These are phyloP conservation scores for Sphaerosporella brunnea DNA, from an alignment of 495 filamentous ascomycete species.

Conservation along the genomic window DNA sequence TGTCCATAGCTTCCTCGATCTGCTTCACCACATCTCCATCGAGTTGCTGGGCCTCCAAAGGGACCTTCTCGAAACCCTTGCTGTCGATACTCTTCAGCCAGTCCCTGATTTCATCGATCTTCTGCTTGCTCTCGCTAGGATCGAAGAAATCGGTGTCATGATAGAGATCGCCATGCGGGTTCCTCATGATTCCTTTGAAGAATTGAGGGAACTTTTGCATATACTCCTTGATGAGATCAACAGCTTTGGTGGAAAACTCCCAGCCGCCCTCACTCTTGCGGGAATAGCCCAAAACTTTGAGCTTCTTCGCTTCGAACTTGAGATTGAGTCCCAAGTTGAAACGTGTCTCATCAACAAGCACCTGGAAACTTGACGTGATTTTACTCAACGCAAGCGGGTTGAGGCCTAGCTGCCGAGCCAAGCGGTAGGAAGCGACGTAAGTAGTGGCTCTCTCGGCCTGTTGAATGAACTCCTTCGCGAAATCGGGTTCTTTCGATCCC, in stretches of 20 bases:
- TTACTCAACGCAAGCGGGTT: slow-evolving; percentile 83
- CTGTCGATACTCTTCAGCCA: slow-evolving; percentile 85
- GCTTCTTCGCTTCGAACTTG: slow-evolving; percentile 87
- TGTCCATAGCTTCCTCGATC: slow-evolving; percentile 62
- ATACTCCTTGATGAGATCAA: slow-evolving; percentile 64
- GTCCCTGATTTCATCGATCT: slow-evolving; percentile 66
- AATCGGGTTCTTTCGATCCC: slow-evolving; percentile 57
- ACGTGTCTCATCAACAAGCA: slow-evolving; percentile 53
- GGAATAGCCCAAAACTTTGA: slow-evolving; percentile 92
- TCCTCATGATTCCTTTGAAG: slow-evolving; percentile 64
- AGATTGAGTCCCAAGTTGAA: slow-evolving; percentile 88
- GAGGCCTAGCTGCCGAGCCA: slow-evolving; percentile 62
- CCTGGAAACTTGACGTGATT: slow-evolving; percentile 82
- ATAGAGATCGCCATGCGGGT: slow-evolving; percentile 55
- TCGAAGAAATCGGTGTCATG: slow-evolving; percentile 75
- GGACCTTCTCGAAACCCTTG: slow-evolving; percentile 80
- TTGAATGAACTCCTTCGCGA: slow-evolving; percentile 52
- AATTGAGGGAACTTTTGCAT: slow-evolving; percentile 92
- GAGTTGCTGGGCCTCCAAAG: slow-evolving; percentile 85
- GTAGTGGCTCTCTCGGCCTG: slow-evolving; percentile 46
- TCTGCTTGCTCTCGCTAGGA: slow-evolving; percentile 39
- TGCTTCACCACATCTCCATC: slow-evolving; percentile 73
- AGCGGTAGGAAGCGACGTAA: slow-evolving; percentile 71
- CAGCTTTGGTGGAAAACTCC: slow-evolving; percentile 82
- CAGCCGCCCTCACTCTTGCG: slow-evolving; percentile 68